Evolutionary conservation across 2,329 filamentous ascomycete genomes (phyloP), one percentile per base, ranked within the genome.

Genomic region (Fusarium transvaalense): DNA sequence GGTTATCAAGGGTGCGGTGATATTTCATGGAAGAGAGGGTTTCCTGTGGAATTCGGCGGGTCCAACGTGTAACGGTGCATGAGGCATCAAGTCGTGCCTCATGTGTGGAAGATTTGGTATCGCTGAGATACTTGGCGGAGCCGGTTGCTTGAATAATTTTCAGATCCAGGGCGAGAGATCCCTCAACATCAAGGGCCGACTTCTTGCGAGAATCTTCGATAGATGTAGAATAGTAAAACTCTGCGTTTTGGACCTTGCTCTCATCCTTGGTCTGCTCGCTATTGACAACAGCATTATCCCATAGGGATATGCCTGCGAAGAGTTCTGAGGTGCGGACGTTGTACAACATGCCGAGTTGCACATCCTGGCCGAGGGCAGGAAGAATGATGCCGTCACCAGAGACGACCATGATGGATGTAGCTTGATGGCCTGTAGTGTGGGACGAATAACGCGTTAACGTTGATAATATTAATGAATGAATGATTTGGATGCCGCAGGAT

Each of bases 161-260:
- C 5, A 51, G 47, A 51, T 51, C 47, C 23, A 51, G 34, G 7
- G 23, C 25, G 47, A 51, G 47, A 9, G 47, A 51, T 29, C 47
- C 47, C n/a, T 51, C 47, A 3, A 51, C 23, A 51, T 51, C 35
- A 9, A 51, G 47, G n/a, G 47, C 23, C 15, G 47, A 51, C 47
- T 51, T 51, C 8, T 51, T 51, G 47, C 47, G 47, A 31, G 47
- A 51, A 15, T 51, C 47, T 39, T 51, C 47, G 13, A 51, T 51
- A 13, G 47, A 51, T 27, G 47, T 51, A 38, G 47, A 51, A 39
- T 51, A 51, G n/a, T 9, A 39, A 39, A 51, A 51, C 34, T 51
- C 47, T n/a, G 47, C 47, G 21, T 51, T 51, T 17, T 51, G 47
- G 23, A 51, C 34, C 32, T 51, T 51, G 47, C 14, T 51, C 34